Percentiles rank a stretch among this genome's conserved stretches.
These are phyloP conservation scores for Elongisporangium undulatum DNA, from an alignment of 352 stramenopile species.

Conservation along the genomic window DNA sequence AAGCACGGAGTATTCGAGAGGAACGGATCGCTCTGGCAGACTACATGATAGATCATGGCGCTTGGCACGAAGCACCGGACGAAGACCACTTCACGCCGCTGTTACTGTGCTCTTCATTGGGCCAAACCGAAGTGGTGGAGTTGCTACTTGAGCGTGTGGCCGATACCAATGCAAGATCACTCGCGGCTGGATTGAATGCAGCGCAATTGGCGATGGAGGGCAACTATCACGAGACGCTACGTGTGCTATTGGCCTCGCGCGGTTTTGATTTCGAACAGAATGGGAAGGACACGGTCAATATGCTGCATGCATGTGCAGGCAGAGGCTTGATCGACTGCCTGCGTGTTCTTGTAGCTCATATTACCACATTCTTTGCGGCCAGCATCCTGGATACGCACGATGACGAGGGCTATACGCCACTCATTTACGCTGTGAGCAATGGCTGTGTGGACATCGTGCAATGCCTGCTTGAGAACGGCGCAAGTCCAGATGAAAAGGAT, in stretches of 20 bases:
- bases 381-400: slow-evolving; percentile 48
- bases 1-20: slow-evolving; percentile 10
- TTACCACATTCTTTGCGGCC: slow-evolving; percentile 28
- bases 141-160: slow-evolving; percentile 67
- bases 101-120: slow-evolving; percentile 46
- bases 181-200: slow-evolving; percentile 33
- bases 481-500: slow-evolving; percentile 53
- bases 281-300: slow-evolving; percentile 29
- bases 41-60: slow-evolving; percentile 87
- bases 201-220: slow-evolving; percentile 52
- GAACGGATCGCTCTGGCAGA: slow-evolving; percentile 49
- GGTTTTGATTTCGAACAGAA: slow-evolving; percentile 40
- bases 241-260: slow-evolving; percentile 42
- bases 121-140: slow-evolving; percentile 55
- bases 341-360: slow-evolving; percentile 39
- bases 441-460: slow-evolving; percentile 38
- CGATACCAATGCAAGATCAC: slow-evolving; percentile 40
- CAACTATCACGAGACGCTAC: slow-evolving; percentile 44
- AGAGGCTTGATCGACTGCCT: slow-evolving; percentile 53
- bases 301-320: slow-evolving; percentile 62
- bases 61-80: slow-evolving; percentile 73
- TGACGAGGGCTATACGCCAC: slow-evolving; percentile 67
- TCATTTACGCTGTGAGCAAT: slow-evolving; percentile 77
- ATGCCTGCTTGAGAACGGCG: slow-evolving; percentile 51
- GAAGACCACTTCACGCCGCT: slow-evolving; percentile 61